A percentile compares a stretch with the other conserved stretches of the same genome.
phyloP scores from a whole-genome alignment of 1,139 yeast species.

The Yamadazyma siamensis region DNA sequence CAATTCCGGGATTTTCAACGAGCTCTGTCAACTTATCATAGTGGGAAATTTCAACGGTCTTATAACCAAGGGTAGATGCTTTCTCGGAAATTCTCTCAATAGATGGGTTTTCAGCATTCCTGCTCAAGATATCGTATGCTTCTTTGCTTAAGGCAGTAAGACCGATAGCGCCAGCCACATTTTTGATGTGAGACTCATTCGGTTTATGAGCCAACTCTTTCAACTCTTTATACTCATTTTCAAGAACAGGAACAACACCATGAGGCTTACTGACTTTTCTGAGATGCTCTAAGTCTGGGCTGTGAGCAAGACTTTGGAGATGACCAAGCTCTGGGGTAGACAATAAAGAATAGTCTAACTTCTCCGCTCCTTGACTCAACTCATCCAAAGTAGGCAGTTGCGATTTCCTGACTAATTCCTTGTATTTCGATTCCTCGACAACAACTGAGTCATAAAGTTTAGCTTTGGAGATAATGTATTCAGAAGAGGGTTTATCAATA shows the following conservation, averaged over 20 bases:
- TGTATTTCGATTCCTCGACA: conserved; percentile 13
- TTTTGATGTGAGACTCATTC: conserved; percentile 17
- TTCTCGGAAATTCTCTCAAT: conserved; percentile 13
- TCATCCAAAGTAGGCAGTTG: conserved; percentile 19
- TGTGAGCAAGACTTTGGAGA: conserved; percentile 13
- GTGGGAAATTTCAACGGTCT: conserved; percentile 15
- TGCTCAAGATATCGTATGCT: conserved; percentile 13
- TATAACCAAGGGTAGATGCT: conserved; percentile 12
- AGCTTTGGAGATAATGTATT: conserved; percentile 13
- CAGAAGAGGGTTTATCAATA: conserved; percentile 15
- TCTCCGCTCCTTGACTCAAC: conserved; percentile 5
- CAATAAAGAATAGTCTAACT: conserved; percentile 13
- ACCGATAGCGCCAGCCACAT: conserved; percentile 10
- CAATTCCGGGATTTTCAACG: conserved; percentile 22
- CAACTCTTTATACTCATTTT: conserved; percentile 17
- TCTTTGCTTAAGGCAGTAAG: conserved; percentile 10
- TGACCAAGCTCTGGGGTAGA: conserved; percentile 5
- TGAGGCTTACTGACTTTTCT: conserved; percentile 19
- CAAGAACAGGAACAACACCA: conserved; percentile 10
- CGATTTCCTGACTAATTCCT: conserved; percentile 11
- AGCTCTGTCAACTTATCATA: conserved; percentile 13
- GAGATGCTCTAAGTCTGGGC: conserved; percentile 27
- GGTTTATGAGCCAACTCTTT: conserved; percentile 13
- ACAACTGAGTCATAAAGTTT: conserved; percentile 6
- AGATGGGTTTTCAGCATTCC: conserved; percentile 14